Base-by-base conservation (phyloP, 345 rosid species). In the Populus davidiana region DNA sequence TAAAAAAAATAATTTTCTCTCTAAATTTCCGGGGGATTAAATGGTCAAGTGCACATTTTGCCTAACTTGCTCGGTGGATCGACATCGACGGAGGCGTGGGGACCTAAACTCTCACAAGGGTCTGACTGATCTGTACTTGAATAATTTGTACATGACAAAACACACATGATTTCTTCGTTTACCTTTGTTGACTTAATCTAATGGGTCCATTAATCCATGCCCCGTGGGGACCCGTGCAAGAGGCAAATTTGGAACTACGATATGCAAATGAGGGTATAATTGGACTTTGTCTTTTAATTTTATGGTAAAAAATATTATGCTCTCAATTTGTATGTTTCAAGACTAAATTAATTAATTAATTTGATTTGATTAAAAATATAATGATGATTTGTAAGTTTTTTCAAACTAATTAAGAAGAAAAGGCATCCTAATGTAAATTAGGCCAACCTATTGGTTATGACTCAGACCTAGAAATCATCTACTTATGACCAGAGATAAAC, bases 131-230 rank as follows among this genome's bases (percentile, higher is more conserved):
- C 29, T 47, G 74, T 74, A 70, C 81, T 82, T 78, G 14, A 64
- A 23, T 31, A 74, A 63, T 39, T 43, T 71, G 69, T 83, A 76
- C 77, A 52, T 29, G 63, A 77, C 72, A 47, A 77, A 52, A 52
- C 70, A 17, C 74, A 68, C 47, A 36, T 33, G 41, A 27, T 70
- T 17, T 29, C 63, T 16, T 70, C 21, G 17, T 49, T 23, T 70
- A 25, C 12, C 12, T 17, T 27, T 9, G 7, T 47, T 70, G 38
- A 29, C 50, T 27, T 25, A 25, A 70, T 47, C 62, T 8, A 14
- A 29, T 10, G 49, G 64, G 64, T 59, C 64, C 20, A 47, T 47
- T 16, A 47, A 47, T 47, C 52, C 64, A 54, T n/a, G 64, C 64
- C 25, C 25, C 64, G 3, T 11, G 27, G 69, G 75, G 47, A 36